Conservation (phyloP, 257 asterid genomes). For the Solanum ossicruentum region DNA sequence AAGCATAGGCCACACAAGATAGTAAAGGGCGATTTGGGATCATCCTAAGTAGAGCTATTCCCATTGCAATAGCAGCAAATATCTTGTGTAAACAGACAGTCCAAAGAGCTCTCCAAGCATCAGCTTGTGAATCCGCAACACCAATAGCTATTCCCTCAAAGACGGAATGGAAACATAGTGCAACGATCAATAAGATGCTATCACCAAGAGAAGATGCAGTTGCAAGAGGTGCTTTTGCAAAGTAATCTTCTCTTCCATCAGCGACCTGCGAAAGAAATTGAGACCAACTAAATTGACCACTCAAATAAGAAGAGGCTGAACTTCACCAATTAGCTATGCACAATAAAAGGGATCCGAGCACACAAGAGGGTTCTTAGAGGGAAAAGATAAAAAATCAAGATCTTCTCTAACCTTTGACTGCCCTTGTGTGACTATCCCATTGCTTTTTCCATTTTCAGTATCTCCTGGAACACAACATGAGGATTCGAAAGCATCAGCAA, state of each 20-base stretch:
- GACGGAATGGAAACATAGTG: slow-evolving; percentile 76
- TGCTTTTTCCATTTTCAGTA: slow-evolving; percentile 15
- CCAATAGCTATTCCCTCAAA: slow-evolving; percentile 96
- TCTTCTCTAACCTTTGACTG: slow-evolving; percentile 26
- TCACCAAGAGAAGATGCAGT: slow-evolving; percentile 57
- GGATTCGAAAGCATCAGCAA: background rate
- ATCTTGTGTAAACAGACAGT: slow-evolving; percentile 77
- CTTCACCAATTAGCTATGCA: background rate
- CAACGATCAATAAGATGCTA: slow-evolving; percentile 50
- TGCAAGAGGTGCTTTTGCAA: slow-evolving; percentile 22
- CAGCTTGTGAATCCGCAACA: slow-evolving; percentile 66
- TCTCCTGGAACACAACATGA: slow-evolving; percentile 9
- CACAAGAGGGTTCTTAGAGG: background rate
- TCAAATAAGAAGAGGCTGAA: background rate
- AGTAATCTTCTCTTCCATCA: slow-evolving; percentile 11
- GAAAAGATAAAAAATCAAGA: background rate
- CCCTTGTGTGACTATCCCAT: slow-evolving; percentile 11
- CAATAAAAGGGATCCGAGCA: background rate
- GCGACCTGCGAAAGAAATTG: background rate
- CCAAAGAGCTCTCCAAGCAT: slow-evolving; percentile 91
- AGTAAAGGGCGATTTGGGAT: slow-evolving; percentile 76
- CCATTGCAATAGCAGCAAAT: slow-evolving; percentile 92
- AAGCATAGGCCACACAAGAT: slow-evolving; percentile 59
- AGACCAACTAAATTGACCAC: background rate
- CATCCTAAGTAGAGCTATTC: slow-evolving; percentile 87